A percentile compares a stretch with the other conserved stretches of the same genome.
Conservation (phyloP, 805 yeast species). For the Sugiyamaella chiloensis region DNA sequence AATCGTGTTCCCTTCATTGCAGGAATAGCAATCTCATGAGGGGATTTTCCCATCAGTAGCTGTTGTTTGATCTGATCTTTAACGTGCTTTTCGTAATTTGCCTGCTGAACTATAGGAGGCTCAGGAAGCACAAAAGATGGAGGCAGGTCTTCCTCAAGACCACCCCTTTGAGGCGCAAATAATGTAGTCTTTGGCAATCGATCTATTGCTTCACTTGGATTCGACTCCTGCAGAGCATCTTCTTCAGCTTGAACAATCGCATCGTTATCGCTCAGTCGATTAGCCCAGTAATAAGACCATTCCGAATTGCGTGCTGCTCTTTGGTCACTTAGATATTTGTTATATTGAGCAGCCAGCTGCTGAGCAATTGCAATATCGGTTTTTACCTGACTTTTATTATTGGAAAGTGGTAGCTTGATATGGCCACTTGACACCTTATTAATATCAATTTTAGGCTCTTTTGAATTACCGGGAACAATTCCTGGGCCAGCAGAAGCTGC, state of each 20-base stretch:
- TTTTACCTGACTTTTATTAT: background rate
- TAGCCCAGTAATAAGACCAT: conserved; percentile 36
- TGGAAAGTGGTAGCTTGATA: background rate
- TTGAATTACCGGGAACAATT: background rate
- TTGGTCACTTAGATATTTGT: conserved; percentile 27
- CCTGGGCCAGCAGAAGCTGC: background rate
- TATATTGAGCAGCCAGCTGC: conserved; percentile 26
- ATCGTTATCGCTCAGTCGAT: conserved; percentile 13
- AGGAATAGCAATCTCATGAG: background rate
- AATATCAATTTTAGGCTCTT: background rate
- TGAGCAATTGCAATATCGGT: conserved; percentile 17
- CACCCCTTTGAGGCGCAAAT: conserved; percentile 15
- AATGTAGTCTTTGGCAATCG: conserved; percentile 2
- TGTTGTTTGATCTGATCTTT: background rate
- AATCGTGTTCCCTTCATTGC: background rate
- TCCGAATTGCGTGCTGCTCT: conserved; percentile 29
- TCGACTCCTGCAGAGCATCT: conserved; percentile 38
- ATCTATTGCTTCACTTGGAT: conserved; percentile 7
- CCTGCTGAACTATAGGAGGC: conserved; percentile 17
- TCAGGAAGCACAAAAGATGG: conserved; percentile 20
- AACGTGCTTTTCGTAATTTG: background rate
- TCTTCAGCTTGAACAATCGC: conserved; percentile 34
- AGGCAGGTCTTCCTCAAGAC: conserved; percentile 17
- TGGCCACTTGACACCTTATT: too few relatives aligned
- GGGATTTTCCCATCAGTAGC: conserved; percentile 6